A percentile compares a stretch with the other conserved stretches of the same genome.
Evolutionary conservation across 2,329 filamentous ascomycete genomes (phyloP).

Genomic region (Hypoxylon sp.): DNA sequence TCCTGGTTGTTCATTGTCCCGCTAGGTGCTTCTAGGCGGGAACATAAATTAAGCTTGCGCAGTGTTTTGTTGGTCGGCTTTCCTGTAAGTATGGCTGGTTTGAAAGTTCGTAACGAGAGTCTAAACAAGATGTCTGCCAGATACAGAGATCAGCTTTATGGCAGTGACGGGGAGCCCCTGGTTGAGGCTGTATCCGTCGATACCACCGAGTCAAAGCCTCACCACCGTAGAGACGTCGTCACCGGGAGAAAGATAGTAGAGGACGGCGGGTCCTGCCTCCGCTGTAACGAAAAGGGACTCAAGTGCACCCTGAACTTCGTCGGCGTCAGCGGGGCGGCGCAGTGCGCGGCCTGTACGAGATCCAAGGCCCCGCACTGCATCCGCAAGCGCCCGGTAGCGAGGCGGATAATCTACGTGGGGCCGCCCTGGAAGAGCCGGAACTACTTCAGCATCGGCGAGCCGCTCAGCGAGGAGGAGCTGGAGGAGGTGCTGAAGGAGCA

Average conservation of each 20-base stretch:
- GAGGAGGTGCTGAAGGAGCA: slow-evolving; percentile 36
- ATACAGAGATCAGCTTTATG: not conserved
- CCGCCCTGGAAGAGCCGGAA: slow-evolving; percentile 45
- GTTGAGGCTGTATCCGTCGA: not conserved
- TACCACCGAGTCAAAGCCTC: not conserved
- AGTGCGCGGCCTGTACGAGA: slow-evolving; percentile 44
- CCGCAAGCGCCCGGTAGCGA: slow-evolving; percentile 19
- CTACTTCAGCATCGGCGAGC: slow-evolving; percentile 33
- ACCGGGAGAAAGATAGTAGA: slow-evolving; percentile 40
- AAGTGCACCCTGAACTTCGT: slow-evolving; percentile 44
- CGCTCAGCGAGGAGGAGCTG: slow-evolving; percentile 15
- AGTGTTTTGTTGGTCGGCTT: not conserved
- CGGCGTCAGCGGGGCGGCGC: slow-evolving; percentile 29
- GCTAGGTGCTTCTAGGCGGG: slow-evolving; percentile 3
- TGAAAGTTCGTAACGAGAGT: not conserved
- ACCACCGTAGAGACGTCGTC: slow-evolving; percentile 20
- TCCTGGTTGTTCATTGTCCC: slow-evolving; percentile 12
- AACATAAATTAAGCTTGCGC: not conserved
- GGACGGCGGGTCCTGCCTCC: slow-evolving; percentile 38
- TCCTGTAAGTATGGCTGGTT: not conserved
- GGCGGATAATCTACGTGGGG: slow-evolving; percentile 21
- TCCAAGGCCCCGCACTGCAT: slow-evolving; percentile 37
- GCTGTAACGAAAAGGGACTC: slow-evolving; percentile 42
- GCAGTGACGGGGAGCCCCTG: not conserved
- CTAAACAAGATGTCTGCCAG: slow-evolving; percentile 12